Conservation (phyloP, 2,329 filamentous ascomycete genomes). For the Talaromyces sp. region DNA sequence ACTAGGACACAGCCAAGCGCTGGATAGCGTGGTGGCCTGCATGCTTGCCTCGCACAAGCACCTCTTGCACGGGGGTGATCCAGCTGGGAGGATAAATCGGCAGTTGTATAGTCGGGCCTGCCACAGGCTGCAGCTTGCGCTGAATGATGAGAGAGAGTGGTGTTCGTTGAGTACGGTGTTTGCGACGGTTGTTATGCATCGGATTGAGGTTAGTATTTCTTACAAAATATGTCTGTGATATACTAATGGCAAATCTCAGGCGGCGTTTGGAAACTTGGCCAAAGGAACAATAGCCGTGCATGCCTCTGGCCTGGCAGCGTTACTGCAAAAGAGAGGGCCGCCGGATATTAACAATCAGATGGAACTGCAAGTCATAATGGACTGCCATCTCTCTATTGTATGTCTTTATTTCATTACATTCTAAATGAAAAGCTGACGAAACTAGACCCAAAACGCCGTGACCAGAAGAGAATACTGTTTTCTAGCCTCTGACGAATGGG, state of each 20-base stretch:
- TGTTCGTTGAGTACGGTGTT: neutral
- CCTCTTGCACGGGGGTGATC: neutral
- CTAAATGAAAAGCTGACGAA: too few relatives aligned
- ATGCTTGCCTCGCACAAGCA: neutral
- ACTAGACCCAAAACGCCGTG: too few relatives aligned
- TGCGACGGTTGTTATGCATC: neutral
- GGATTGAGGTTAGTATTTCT: neutral
- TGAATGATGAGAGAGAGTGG: neutral
- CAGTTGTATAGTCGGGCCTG: neutral
- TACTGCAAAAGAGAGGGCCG: neutral
- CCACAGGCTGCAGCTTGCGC: neutral
- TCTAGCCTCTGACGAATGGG: neutral
- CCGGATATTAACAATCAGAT: neutral
- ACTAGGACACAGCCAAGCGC: neutral
- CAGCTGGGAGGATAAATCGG: neutral
- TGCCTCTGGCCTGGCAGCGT: neutral
- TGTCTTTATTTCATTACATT: neutral
- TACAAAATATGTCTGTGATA: too few relatives aligned
- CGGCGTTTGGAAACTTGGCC: neutral
- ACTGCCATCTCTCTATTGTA: slow-evolving; percentile 1
- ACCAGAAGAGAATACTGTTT: too few relatives aligned
- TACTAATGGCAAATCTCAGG: neutral
- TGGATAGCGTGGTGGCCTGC: neutral
- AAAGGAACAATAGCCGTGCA: neutral
- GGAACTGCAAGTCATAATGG: neutral